Conservation (phyloP, 2,329 filamentous ascomycete species). For the Fusarium circinatum region DNA sequence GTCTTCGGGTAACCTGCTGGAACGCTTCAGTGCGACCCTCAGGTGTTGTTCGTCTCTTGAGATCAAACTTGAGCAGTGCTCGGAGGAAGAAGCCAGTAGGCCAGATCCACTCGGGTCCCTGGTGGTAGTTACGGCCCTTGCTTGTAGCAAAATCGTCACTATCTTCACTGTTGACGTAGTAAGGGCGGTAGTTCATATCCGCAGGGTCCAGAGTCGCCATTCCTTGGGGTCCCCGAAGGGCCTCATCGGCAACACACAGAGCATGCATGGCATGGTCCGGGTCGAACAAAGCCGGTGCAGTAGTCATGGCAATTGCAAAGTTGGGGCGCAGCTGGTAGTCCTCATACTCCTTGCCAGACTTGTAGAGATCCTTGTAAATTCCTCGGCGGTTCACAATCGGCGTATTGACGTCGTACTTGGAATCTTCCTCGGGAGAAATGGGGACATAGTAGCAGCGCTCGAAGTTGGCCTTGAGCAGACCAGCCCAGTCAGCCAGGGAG, state of each 20-base stretch:
- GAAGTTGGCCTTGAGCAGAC: conserved; percentile 83
- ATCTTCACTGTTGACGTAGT: conserved; percentile 96
- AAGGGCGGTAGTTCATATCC: conserved; percentile 92
- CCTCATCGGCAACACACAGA: conserved; percentile 80
- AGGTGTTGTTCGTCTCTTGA: conserved; percentile 68
- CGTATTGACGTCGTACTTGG: conserved; percentile 81
- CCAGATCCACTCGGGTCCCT: conserved; percentile 98
- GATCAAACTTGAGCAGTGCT: conserved; percentile 89
- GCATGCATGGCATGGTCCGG: conserved; percentile 80
- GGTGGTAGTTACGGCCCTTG: conserved; percentile 97
- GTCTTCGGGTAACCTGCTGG: conserved; percentile 88
- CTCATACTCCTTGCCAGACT: conserved; percentile 93
- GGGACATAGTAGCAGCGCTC: conserved; percentile 94
- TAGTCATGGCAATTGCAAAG: conserved; percentile 95
- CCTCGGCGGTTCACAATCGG: conserved; percentile 86
- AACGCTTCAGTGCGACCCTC: conserved; percentile 86
- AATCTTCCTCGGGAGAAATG: conserved; percentile 73
- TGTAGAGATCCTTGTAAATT: conserved; percentile 98
- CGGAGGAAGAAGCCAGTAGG: conserved; percentile 95
- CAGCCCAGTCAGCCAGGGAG: conserved; percentile 81
- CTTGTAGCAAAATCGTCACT: conserved; percentile 89
- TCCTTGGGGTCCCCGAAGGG: conserved; percentile 85
- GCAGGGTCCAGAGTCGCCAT: conserved; percentile 95
- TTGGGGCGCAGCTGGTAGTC: conserved; percentile 97
- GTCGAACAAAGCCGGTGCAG: conserved; percentile 88